Evolutionary conservation across 148 eudicot species (phyloP), one percentile per base, ranked within the genome.

Genomic region (Vaccinium vitisidaea): DNA sequence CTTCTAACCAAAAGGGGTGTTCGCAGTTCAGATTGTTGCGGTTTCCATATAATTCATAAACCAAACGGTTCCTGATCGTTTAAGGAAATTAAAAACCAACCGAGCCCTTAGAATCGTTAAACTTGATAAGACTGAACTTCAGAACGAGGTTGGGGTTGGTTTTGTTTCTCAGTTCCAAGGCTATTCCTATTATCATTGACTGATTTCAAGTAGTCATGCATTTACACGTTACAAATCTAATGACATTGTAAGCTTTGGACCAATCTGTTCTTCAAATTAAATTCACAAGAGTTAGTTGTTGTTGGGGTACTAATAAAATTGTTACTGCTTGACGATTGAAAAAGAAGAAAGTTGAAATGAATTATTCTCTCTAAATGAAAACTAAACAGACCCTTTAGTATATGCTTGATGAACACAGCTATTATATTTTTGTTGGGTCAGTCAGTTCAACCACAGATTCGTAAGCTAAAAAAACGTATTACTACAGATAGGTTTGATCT

Each of bases 1-100:
- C 82, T 59, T 83, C 53, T 87, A 54, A 73, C 49, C 49, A 36
- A 73, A 12, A 69, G 74, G 43, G 14, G 6, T 43, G 46, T 30
- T 65, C 3, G 30, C 25, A 30, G 71, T 65, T 23, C 9, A 39
- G 74, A 69, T 69, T 69, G 74, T 39, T 69, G 43, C 16, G 1
- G 74, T 27, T 30, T 27, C 74, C 74, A 5, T 69, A 69, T 13
- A 27, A 27, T 30, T 69, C 74, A 30, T 27, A 27, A 69, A 30
- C 39, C 1, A 15, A 69, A 30, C 19, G 2, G 74, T 27, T 69
- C 74, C 18, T 55, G 18, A 55, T 55, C 18, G 58, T 15, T 55
- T 14, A 3, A 55, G 58, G 18, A 55, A 55, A 55, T 55, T 55
- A 12, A 55, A 13, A 55, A 55, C 19, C 58, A 14, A 55, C 58